Conservation (phyloP, 345 rosid species). For the Melaleuca quinquenervia region DNA sequence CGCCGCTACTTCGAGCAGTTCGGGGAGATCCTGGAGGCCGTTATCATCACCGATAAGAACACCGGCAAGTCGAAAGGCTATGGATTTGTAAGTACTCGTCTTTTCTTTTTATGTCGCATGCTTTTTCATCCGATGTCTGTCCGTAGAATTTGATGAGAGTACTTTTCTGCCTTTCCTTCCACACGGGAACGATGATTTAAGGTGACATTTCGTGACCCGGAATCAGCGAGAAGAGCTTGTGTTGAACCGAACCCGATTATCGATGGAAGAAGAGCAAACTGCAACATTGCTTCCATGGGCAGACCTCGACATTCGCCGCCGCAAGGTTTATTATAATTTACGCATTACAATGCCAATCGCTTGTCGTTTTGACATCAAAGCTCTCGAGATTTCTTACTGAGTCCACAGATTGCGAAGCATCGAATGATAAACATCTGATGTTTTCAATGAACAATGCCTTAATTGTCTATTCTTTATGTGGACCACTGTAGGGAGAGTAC, state of each 20-base stretch:
- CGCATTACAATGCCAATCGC: neutral
- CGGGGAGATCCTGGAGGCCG: constrained; percentile 96
- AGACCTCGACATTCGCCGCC: constrained; percentile 82
- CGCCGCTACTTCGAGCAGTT: constrained; percentile 74
- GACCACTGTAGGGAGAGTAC: constrained; percentile 42
- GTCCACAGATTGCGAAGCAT: neutral
- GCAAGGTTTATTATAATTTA: constrained; percentile 29
- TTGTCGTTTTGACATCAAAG: neutral
- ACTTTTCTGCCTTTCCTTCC: neutral
- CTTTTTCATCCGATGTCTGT: neutral
- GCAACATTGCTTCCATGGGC: constrained; percentile 86
- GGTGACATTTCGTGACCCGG: constrained; percentile 91
- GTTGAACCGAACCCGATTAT: constrained; percentile 73
- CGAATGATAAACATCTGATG: neutral
- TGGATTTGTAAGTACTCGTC: constrained; percentile 59
- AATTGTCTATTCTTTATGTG: neutral
- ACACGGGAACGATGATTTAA: neutral
- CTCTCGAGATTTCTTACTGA: neutral
- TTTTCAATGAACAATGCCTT: neutral
- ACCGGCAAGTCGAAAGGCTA: constrained; percentile 95
- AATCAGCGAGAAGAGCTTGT: constrained; percentile 78
- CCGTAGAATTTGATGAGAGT: neutral
- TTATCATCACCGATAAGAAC: constrained; percentile 67
- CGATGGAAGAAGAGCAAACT: constrained; percentile 86
- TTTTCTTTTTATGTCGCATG: neutral